Conservation (phyloP, 2,329 filamentous ascomycete genomes). For the Emergomyces orientalis region DNA sequence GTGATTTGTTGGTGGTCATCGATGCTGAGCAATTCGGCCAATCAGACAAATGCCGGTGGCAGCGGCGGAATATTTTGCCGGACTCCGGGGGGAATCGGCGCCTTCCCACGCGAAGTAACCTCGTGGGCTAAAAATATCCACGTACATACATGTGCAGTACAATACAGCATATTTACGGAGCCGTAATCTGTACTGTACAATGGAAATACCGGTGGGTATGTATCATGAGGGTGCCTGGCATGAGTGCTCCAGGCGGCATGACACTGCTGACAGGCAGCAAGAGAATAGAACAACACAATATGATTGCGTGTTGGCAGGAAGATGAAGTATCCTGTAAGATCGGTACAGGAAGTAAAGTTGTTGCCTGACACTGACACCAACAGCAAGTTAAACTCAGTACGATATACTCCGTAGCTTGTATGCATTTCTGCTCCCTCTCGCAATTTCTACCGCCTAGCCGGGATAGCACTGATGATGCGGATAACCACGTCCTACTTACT, state of each 20-base stretch:
- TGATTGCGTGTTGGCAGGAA: too few species aligned
- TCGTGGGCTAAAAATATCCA: background rate
- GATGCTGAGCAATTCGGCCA: background rate
- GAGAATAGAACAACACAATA: background rate
- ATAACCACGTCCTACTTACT: background rate
- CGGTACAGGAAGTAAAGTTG: background rate
- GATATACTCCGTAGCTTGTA: background rate
- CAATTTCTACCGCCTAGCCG: background rate
- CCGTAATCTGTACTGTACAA: too few species aligned
- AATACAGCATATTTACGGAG: too few species aligned
- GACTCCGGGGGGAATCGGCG: background rate
- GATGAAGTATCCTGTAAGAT: too few species aligned
- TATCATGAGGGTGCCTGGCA: too few species aligned
- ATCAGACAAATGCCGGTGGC: background rate
- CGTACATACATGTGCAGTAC: too few species aligned
- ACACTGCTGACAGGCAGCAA: background rate
- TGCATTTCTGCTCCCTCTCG: background rate
- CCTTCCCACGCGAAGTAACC: background rate
- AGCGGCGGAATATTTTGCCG: constrained; percentile 1
- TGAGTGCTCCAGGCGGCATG: background rate
- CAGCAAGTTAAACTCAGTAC: background rate
- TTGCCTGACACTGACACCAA: background rate
- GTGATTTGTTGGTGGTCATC: background rate
- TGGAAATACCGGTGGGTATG: too few species aligned
- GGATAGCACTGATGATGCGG: background rate